These are phyloP conservation scores for Endogone sp. DNA, from an alignment of 192 early-diverging fungal species.

Conservation along the genomic window DNA sequence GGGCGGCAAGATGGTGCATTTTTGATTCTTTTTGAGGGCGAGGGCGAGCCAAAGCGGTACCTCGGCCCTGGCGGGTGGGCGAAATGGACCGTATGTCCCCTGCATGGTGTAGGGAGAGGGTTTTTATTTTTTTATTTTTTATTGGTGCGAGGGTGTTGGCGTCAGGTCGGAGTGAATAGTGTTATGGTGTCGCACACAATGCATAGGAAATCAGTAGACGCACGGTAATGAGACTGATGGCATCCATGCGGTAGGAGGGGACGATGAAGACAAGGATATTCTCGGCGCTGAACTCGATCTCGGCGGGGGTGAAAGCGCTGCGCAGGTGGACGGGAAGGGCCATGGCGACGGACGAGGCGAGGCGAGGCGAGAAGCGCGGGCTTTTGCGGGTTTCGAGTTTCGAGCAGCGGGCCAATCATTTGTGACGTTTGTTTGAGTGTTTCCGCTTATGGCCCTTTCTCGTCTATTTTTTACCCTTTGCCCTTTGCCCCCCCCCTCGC, in stretches of 20 bases:
- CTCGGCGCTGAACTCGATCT: constrained; percentile 86
- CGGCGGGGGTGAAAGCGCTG: constrained; percentile 63
- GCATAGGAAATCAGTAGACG: too few species aligned
- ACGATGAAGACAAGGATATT: constrained; percentile 72
- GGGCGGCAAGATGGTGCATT: constrained; percentile 78
- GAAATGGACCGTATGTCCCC: constrained; percentile 75
- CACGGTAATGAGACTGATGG: constrained; percentile 74
- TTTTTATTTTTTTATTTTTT: too few species aligned
- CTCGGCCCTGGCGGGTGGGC: constrained; percentile 67
- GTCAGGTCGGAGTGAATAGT: not conserved
- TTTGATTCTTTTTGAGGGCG: constrained; percentile 74
- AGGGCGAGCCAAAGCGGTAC: constrained; percentile 91
- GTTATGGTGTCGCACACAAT: too few species aligned
- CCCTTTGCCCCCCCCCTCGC: too few species aligned
- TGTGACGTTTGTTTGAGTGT: too few species aligned
- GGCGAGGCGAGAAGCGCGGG: too few species aligned
- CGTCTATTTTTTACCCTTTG: too few species aligned
- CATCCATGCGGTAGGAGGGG: constrained; percentile 64
- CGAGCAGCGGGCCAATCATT: too few species aligned
- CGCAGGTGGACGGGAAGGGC: constrained; percentile 38
- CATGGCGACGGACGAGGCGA: constrained; percentile 25
- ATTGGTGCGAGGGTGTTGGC: not conserved
- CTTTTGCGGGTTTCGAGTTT: too few species aligned
- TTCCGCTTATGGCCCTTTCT: too few species aligned
- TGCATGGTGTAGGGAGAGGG: constrained; percentile 20